These are phyloP conservation scores for Rhizopogon salebrosus DNA, from an alignment of 768 basidiomycete species.

Conservation along the genomic window DNA sequence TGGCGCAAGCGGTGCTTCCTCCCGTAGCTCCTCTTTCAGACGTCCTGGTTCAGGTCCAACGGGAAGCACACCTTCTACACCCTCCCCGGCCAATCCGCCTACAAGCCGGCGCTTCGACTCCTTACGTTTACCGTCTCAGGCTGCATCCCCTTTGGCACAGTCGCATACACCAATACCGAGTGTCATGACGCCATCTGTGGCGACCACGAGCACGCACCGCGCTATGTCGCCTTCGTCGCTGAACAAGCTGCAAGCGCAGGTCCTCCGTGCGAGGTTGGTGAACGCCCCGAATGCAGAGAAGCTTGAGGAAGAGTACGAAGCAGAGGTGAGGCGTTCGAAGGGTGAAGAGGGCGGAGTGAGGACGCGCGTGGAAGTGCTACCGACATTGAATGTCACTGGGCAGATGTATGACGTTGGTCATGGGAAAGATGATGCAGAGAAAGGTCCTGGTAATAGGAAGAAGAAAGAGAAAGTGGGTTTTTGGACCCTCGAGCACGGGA, in stretches of 20 bases:
- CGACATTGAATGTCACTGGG: slow-evolving; percentile 82
- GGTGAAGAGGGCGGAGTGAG: slow-evolving; percentile 39
- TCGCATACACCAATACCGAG: slow-evolving; percentile 84
- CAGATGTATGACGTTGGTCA: slow-evolving; percentile 87
- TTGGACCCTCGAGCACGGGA: slow-evolving; percentile 1
- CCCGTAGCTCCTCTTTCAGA: slow-evolving; percentile 83
- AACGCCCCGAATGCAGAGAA: slow-evolving; percentile 68
- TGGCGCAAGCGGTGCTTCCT: slow-evolving; percentile 57
- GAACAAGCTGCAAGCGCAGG: slow-evolving; percentile 90
- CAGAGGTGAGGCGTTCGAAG: slow-evolving; percentile 48
- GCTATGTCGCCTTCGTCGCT: slow-evolving; percentile 72
- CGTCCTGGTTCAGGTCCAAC: slow-evolving; percentile 60
- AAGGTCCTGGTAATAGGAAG: slow-evolving; percentile 64
- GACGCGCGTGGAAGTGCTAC: slow-evolving; percentile 76
- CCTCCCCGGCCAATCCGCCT: slow-evolving; percentile 37
- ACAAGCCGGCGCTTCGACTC: slow-evolving; percentile 54
- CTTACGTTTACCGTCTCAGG: slow-evolving; percentile 55
- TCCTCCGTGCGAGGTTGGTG: slow-evolving; percentile 87
- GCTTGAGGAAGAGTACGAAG: slow-evolving; percentile 84
- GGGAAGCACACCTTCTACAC: slow-evolving; percentile 54
- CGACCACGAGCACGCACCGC: slow-evolving; percentile 30
- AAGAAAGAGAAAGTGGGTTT: slow-evolving; percentile 65
- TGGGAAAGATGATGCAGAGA: slow-evolving; percentile 53
- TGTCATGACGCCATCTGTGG: slow-evolving; percentile 72
- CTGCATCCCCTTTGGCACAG: slow-evolving; percentile 52